Evolutionary conservation across 2,329 filamentous ascomycete genomes (phyloP).

Genomic region (Aureobasidium musti): DNA sequence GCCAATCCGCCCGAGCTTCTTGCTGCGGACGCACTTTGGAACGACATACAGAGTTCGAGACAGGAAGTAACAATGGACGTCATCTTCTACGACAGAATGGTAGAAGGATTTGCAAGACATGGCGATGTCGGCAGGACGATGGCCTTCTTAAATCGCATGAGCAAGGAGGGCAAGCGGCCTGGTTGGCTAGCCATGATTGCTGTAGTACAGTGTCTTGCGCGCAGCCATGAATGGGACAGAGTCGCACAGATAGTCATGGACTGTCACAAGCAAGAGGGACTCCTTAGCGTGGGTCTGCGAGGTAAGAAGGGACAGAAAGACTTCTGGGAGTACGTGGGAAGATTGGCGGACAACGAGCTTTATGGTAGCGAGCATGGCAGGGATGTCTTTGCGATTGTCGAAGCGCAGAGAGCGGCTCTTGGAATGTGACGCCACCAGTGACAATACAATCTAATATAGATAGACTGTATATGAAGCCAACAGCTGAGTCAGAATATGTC

Average conservation of each 20-base stretch:
- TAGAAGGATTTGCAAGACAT: constrained; percentile 63
- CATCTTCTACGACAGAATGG: constrained; percentile 68
- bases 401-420: constrained; percentile 15
- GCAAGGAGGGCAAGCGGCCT: constrained; percentile 45
- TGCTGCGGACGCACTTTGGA: constrained; percentile 62
- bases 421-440: constrained; percentile 3
- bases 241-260: constrained; percentile 44
- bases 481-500: not conserved
- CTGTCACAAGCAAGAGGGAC: constrained; percentile 41
- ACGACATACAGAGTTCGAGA: constrained; percentile 45
- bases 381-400: constrained; percentile 13
- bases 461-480: not conserved
- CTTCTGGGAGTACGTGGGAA: constrained; percentile 37
- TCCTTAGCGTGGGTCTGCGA: constrained; percentile 33
- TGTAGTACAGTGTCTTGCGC: constrained; percentile 45
- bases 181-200: constrained; percentile 46
- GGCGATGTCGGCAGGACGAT: constrained; percentile 53
- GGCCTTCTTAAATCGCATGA: constrained; percentile 46
- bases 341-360: constrained; percentile 31
- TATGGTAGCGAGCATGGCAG: constrained; percentile 12
- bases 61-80: constrained; percentile 47
- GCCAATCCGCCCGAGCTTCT: constrained; percentile 55
- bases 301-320: constrained; percentile 36
- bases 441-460: not conserved
- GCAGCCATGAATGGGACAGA: constrained; percentile 42